Base-by-base conservation (phyloP, 768 basidiomycete genomes). In the Boletus rubropictus region DNA sequence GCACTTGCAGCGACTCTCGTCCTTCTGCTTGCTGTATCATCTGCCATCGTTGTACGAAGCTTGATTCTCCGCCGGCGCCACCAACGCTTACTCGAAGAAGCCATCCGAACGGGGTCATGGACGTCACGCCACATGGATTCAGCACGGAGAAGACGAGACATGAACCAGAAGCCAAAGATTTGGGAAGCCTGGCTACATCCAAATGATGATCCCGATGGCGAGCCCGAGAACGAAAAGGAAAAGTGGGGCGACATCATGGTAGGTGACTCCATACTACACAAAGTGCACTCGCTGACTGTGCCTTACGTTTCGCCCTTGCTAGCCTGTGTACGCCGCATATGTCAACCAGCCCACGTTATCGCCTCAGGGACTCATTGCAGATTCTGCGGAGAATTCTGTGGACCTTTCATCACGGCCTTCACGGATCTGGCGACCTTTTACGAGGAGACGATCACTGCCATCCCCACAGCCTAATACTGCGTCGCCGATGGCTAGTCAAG, bases 21-120 rank as follows among this genome's bases (percentile, higher is more conserved):
- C 49, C 76, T 85, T 18, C 76, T 86, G 17, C 74, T 86, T 20
- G 70, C 72, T 33, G 78, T 86, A n/a, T 83, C 82, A 8, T 76
- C 76, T 3, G 81, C 81, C 11, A 83, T 86, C 58, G 76, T 86
- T 50, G 53, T 77, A 38, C 80, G 84, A 29, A 84, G 81, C 18
- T 72, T 84, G 48, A 51, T 84, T 33, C 70, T 85, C n/a, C 74
- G 84, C 3, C 66, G 81, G 12, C 75, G 84, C 4, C 79, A 81
- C 47, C 74, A 78, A 15, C 72, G 71, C 6, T 60, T 80, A 56
- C 68, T 84, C 27, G 80, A 78, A 43, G 80, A 84, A 50, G 82
- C 81, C 15, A 83, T 84, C 52, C 69, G 75, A 20, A 78, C 80
- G 48, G 82, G 82, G 8, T 80, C 81, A 7, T 83, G 79, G 75